Conservation (phyloP, 495 filamentous ascomycete species). For the Penicillium ochrochloron region DNA sequence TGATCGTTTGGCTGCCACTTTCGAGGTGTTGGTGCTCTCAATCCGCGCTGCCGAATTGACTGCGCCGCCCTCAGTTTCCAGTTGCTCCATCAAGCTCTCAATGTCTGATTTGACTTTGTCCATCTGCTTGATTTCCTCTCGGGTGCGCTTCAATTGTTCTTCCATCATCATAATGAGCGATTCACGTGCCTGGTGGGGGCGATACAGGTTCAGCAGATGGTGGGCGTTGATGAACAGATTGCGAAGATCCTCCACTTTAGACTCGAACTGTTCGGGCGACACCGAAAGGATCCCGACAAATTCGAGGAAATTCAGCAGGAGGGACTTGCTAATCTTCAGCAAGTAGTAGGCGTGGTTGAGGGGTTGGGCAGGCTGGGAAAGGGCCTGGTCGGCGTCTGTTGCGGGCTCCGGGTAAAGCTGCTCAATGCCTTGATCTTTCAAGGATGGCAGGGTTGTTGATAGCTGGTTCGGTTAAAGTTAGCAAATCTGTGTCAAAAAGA, state of each 20-base stretch:
- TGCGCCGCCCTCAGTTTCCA: constrained; percentile 53
- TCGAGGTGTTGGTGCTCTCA: constrained; percentile 11
- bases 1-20: constrained; percentile 20
- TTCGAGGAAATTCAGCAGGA: constrained; percentile 85
- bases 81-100: constrained; percentile 65
- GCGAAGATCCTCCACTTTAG: constrained; percentile 76
- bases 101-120: constrained; percentile 73
- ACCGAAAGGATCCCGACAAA: constrained; percentile 71
- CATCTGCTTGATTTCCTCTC: constrained; percentile 79
- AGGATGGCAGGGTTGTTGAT: constrained; percentile 65
- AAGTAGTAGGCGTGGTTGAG: constrained; percentile 77
- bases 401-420: constrained; percentile 67
- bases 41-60: constrained; percentile 16
- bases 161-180: constrained; percentile 91
- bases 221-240: constrained; percentile 87
- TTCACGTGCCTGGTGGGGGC: constrained; percentile 93
- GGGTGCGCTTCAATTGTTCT: constrained; percentile 73
- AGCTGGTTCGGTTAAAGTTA: constrained; percentile 37
- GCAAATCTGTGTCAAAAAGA: neutral
- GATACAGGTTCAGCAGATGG: constrained; percentile 89
- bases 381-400: constrained; percentile 40
- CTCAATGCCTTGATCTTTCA: constrained; percentile 70
- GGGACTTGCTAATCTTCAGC: constrained; percentile 74
- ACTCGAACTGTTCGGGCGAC: constrained; percentile 60
- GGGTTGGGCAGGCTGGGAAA: constrained; percentile 41